Base-by-base conservation (phyloP, 169 alveolate genomes). In the Plasmodium billcollinsi region DNA sequence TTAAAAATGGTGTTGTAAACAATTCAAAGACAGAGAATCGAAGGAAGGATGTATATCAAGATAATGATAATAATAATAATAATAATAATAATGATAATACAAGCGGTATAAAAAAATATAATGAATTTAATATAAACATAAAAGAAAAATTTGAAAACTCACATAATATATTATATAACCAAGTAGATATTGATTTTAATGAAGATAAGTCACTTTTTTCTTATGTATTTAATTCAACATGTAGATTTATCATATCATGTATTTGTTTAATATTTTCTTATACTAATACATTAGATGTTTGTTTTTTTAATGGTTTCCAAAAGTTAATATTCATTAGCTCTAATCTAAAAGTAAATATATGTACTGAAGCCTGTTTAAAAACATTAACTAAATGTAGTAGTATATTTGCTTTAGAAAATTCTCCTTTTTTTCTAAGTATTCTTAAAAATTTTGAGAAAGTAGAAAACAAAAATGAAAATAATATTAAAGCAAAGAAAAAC, bases 331-430 rank as follows among this genome's bases (percentile, higher is more conserved):
- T 83, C 59, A 83, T 83, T 24, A 83, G 91, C 21, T 69, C 91
- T 29, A 49, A 69, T 54, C 59, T 83, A 45, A 83, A 83, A 20
- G 61, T 83, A 69, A 83, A 83, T 70, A 83, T 83, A 12, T 83
- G 91, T 24, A 83, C 91, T 20, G 29, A 58, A 43, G 91, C 91
- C 5, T 67, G 83, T 33, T 49, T 83, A 73, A 78, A 83, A 26
- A 83, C 91, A n/a, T 56, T 83, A 33, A 83, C 91, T 4, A 83
- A 83, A 83, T 83, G 91, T 66, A 83, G 91, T 63, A 83, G 91
- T 56, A 83, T 83, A 69, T 83, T 83, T 83, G 54, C 91, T 11
- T 50, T 83, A 45, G 91, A 83, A 39, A 83, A 67, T 63, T 83
- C 91, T 59, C 91, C 91, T 47, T 83, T 69, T 61, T 83, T 83